Conservation (phyloP, 2,329 filamentous ascomycete genomes). For the Nemania sp. region DNA sequence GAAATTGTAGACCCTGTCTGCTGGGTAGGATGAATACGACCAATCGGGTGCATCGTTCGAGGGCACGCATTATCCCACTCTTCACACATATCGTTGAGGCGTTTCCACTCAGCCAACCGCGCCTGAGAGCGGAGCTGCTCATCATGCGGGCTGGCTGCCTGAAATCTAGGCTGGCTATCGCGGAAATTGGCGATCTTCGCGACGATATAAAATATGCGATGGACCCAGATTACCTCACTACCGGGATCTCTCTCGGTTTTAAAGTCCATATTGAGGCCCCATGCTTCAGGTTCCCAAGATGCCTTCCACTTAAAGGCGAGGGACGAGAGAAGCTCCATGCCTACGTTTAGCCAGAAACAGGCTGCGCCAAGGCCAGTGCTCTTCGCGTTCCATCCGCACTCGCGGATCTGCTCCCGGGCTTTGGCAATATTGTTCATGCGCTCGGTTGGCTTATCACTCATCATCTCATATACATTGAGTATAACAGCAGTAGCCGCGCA, state of each 20-base stretch:
- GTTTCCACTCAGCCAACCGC: constrained; percentile 75
- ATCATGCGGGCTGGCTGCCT: constrained; percentile 61
- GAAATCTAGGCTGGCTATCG: constrained; percentile 65
- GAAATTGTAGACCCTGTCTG: constrained; percentile 59
- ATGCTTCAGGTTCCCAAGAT: constrained; percentile 87
- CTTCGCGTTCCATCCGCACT: constrained; percentile 84
- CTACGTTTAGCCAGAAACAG: constrained; percentile 93
- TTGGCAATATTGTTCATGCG: constrained; percentile 90
- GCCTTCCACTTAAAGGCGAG: constrained; percentile 85
- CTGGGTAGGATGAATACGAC: constrained; percentile 71
- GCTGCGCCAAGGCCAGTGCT: constrained; percentile 79
- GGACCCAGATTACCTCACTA: constrained; percentile 82
- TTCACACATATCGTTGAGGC: constrained; percentile 79
- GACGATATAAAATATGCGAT: constrained; percentile 85
- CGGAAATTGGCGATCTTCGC: constrained; percentile 87
- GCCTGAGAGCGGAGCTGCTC: constrained; percentile 67
- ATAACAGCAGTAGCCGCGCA: constrained; percentile 88
- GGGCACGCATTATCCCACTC: constrained; percentile 80
- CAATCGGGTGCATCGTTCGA: constrained; percentile 83
- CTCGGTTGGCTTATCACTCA: constrained; percentile 77
- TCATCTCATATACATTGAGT: constrained; percentile 89
- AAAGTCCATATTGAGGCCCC: constrained; percentile 83
- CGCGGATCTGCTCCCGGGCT: constrained; percentile 81
- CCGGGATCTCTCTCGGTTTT: constrained; percentile 45
- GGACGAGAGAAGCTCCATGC: constrained; percentile 87